Percentiles rank a stretch among this genome's conserved stretches.
These are phyloP conservation scores for Lactarius vividus DNA, from an alignment of 768 basidiomycete genomes.

Conservation along the genomic window DNA sequence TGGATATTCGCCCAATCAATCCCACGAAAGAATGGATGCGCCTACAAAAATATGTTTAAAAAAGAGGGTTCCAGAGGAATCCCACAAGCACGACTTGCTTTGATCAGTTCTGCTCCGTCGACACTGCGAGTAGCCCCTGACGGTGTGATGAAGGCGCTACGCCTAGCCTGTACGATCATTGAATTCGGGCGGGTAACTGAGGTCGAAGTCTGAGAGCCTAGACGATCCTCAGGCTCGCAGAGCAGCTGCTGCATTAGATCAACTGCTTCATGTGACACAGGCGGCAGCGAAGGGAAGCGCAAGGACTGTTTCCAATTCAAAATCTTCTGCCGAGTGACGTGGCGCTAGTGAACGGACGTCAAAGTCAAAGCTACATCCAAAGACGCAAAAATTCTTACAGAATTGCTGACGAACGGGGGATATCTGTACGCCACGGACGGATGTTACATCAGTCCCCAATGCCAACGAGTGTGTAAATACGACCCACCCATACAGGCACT, in stretches of 20 bases:
- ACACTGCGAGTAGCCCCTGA: conserved; percentile 47
- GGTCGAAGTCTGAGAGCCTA: conserved; percentile 70
- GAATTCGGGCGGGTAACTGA: conserved; percentile 76
- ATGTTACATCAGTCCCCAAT: conserved; percentile 15
- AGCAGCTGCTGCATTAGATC: conserved; percentile 86
- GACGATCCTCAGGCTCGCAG: conserved; percentile 93
- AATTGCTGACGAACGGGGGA: conserved; percentile 94
- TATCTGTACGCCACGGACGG: conserved; percentile 49
- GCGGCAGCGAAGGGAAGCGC: conserved; percentile 81
- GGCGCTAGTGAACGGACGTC: conserved; percentile 52
- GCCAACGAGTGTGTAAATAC: conserved; percentile 32
- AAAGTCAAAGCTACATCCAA: conserved; percentile 19
- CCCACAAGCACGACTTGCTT: conserved; percentile 45
- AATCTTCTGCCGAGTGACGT: conserved; percentile 95
- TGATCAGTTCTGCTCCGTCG: conserved; percentile 90
- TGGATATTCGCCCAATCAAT: conserved; percentile 91
- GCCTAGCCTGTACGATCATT: conserved; percentile 67
- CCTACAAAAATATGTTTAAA: conserved; percentile 39
- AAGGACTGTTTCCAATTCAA: conserved; percentile 90
- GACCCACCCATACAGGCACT: conserved; percentile 86
- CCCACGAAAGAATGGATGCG: conserved; percentile 87
- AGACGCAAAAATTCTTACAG: conserved; percentile 45
- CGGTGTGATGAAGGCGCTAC: conserved; percentile 65
- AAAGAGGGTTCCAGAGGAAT: conserved; percentile 17
- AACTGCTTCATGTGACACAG: conserved; percentile 82